Conservation (phyloP, 306 rosid species). For the Rosa multiflora region DNA sequence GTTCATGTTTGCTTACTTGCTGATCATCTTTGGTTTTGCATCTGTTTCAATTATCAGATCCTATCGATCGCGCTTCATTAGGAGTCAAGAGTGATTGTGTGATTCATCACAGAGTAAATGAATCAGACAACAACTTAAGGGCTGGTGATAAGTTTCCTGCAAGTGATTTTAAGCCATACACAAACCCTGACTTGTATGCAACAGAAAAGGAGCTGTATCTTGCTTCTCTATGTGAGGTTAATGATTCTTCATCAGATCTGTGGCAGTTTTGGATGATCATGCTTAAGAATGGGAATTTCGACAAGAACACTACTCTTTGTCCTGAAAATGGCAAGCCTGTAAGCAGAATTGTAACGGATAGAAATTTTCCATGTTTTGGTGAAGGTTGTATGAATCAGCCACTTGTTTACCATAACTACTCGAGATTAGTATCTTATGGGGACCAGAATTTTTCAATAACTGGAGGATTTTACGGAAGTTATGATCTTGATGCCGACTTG, state of each 20-base stretch:
- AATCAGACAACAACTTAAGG: constrained; percentile 38
- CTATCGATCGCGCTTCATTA: not conserved
- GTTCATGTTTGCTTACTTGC: not conserved
- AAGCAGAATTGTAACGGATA: constrained; percentile 27
- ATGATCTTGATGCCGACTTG: constrained; percentile 53
- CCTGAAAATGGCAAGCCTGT: constrained; percentile 51
- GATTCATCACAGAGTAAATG: constrained; percentile 37
- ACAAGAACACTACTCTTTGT: constrained; percentile 49
- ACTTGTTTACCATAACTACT: constrained; percentile 44
- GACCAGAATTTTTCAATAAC: constrained; percentile 17
- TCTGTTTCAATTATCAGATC: constrained; percentile 15
- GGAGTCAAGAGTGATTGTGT: constrained; percentile 13
- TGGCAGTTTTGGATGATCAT: constrained; percentile 70
- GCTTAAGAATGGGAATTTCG: constrained; percentile 61
- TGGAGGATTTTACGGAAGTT: constrained; percentile 57
- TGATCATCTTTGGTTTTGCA: not conserved
- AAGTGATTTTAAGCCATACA: constrained; percentile 24
- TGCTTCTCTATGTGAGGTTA: constrained; percentile 41
- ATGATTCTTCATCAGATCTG: constrained; percentile 27
- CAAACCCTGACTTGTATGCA: constrained; percentile 45
- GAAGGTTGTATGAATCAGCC: constrained; percentile 75
- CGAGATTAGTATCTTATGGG: constrained; percentile 31
- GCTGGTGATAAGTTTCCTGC: constrained; percentile 43
- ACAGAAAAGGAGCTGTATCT: constrained; percentile 53
- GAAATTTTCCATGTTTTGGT: constrained; percentile 55